Evolutionary conservation across 441 rosid genomes (phyloP), one percentile per base, ranked within the genome.

Genomic region (Eutrema salsugineum): DNA sequence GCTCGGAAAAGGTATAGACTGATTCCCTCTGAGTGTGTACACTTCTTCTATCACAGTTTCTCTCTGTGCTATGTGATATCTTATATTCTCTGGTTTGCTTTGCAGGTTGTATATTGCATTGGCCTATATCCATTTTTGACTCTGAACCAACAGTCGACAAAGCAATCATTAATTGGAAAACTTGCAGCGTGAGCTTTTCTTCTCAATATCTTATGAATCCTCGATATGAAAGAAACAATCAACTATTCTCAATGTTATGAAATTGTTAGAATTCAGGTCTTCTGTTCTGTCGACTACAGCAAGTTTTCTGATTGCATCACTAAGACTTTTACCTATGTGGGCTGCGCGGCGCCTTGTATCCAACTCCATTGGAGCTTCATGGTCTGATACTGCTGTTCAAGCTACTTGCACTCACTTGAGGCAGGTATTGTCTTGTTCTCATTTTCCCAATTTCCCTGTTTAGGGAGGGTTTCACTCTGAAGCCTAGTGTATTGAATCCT

Each of bases 51-150:
- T 56, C 15, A 7, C 5, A 16, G 16, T 30, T 48, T 48, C n/a
- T 56, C 62, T 33, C 6, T 4, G 3, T 16, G 53, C 8, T 33
- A 20, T 24, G 28, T 30, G 10, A 38, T 72, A 43, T 10, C 27
- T 55, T 62, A 19, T 56, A 36, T 15, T 59, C 46, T 60, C 22
- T 78, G 44, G 77, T 16, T 1, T 71, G 50, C 20, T 66, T 66
- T 51, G 19, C 74, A 94, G 97, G 90, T 83, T 44, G 68, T 61
- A 32, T 86, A 79, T 63, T 85, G 78, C 61, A 46, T 88, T 75
- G 94, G 91, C 67, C 68, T 94, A 14, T 94, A 94, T 83, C 97
- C 97, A 12, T 91, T 91, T 83, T 75, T 91, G 71, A 81, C 83
- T 68, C n/a, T 87, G 67, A 86, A 89, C 72, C 82, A 54, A 24